A percentile compares a stretch with the other conserved stretches of the same genome.
These are phyloP conservation scores for Beta lomatogona DNA, from an alignment of 179 eudicot species.

Conservation along the genomic window DNA sequence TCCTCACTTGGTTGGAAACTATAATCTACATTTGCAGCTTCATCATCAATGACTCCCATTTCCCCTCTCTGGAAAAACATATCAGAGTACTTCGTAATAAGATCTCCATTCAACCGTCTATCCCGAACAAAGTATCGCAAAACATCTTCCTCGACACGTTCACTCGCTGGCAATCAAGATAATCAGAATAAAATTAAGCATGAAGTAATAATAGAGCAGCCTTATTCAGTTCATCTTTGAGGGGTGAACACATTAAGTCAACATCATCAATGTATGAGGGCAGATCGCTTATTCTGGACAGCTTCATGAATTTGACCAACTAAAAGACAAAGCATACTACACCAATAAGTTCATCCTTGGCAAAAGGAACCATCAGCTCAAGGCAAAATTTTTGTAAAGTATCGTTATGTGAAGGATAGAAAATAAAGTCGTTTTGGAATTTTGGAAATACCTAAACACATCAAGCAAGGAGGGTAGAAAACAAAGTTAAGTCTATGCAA, in stretches of 20 bases:
- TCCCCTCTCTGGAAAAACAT: conserved; percentile 52
- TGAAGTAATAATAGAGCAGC: background rate
- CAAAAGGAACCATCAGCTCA: background rate
- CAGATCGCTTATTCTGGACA: background rate
- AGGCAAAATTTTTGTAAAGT: background rate
- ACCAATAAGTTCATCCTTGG: background rate
- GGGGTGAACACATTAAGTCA: background rate
- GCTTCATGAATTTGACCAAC: background rate
- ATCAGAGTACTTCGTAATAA: conserved; percentile 67
- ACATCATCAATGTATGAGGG: background rate
- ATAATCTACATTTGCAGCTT: conserved; percentile 23
- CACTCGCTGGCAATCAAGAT: conserved; percentile 45
- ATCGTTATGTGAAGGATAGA: background rate
- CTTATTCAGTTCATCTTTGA: background rate
- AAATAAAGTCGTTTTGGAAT: too few relatives aligned
- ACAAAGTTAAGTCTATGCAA: background rate
- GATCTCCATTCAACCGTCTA: conserved; percentile 74
- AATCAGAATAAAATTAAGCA: conserved; percentile 12
- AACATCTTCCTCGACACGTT: conserved; percentile 64
- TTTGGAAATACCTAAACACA: background rate
- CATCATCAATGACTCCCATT: conserved; percentile 30
- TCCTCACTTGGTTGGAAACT: conserved; percentile 37
- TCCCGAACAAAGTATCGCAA: conserved; percentile 64
- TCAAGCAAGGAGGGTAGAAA: background rate
- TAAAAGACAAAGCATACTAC: background rate